A percentile compares a stretch with the other conserved stretches of the same genome.
Conservation (phyloP, 176 grass and related monocot genomes). For the Cenchrus americanus region DNA sequence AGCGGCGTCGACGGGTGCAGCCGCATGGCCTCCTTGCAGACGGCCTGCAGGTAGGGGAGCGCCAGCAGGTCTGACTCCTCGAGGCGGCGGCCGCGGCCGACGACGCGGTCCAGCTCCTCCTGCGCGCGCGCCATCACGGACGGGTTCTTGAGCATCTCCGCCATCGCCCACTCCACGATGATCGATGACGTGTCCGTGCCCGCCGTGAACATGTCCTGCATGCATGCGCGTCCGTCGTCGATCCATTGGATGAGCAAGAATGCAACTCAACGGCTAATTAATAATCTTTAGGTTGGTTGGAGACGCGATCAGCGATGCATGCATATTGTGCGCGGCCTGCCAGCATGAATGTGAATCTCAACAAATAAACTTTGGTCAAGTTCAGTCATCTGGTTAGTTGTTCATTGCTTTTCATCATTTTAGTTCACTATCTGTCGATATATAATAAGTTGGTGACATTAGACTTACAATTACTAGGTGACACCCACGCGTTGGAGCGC, state of each 20-base stretch:
- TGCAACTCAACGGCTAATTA: not conserved
- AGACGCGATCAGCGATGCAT: too few relatives aligned
- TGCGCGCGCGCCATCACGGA: constrained; percentile 50
- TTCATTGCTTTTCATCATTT: too few relatives aligned
- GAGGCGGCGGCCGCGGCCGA: constrained; percentile 53
- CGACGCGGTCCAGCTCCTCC: constrained; percentile 64
- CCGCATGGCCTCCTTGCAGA: constrained; percentile 78
- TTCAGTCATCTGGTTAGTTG: too few relatives aligned
- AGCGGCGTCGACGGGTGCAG: constrained; percentile 81
- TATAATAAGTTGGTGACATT: too few relatives aligned
- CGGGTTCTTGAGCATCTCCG: constrained; percentile 72
- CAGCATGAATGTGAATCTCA: too few relatives aligned
- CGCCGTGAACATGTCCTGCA: constrained; percentile 87
- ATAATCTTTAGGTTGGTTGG: too few relatives aligned
- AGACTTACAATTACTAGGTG: too few relatives aligned
- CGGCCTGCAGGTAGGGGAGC: constrained; percentile 77
- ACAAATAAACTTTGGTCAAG: too few relatives aligned
- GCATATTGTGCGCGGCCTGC: not conserved
- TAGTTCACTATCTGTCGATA: too few relatives aligned
- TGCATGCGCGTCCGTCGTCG: too few relatives aligned
- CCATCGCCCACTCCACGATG: constrained; percentile 85
- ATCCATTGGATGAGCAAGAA: not conserved
- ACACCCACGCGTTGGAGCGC: too few relatives aligned
- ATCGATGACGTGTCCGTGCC: constrained; percentile 90
- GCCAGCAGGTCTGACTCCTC: constrained; percentile 66